These are phyloP conservation scores for Beta lomatogona DNA, from an alignment of 179 eudicot genomes.

Conservation along the genomic window DNA sequence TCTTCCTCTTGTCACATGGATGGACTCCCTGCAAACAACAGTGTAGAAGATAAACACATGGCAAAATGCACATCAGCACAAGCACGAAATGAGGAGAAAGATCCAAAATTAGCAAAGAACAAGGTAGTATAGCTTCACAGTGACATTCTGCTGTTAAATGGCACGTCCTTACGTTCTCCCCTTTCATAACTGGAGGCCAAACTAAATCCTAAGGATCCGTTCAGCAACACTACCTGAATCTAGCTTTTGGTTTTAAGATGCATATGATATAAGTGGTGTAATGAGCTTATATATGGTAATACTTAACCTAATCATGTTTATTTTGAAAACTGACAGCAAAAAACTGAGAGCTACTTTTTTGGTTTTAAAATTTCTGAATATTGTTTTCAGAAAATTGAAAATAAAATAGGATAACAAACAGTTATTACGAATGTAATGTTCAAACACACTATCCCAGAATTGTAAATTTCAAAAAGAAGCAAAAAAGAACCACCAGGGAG, in stretches of 20 bases:
- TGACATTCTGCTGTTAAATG: not conserved
- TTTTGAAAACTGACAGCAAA: too few relatives aligned
- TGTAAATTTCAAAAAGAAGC: not conserved
- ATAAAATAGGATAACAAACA: too few relatives aligned
- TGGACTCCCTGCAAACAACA: constrained; percentile 70
- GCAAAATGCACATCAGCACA: not conserved
- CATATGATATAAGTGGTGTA: too few relatives aligned
- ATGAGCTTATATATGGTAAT: too few relatives aligned
- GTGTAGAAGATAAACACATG: not conserved
- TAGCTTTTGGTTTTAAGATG: too few relatives aligned
- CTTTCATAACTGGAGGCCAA: not conserved
- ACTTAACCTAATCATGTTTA: too few relatives aligned
- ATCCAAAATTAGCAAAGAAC: not conserved
- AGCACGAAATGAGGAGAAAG: not conserved
- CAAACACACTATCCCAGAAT: not conserved
- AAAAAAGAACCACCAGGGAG: not conserved
- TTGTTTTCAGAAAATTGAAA: too few relatives aligned
- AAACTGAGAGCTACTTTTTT: too few relatives aligned
- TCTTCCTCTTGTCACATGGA: constrained; percentile 87
- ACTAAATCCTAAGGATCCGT: too few relatives aligned
- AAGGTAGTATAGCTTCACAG: not conserved
- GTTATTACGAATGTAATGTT: not conserved
- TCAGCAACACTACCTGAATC: too few relatives aligned
- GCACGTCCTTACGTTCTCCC: not conserved
- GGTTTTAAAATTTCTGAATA: too few relatives aligned